phyloP scores from a whole-genome alignment of 495 filamentous ascomycete genomes.

The Hypoxylon fragiforme region DNA sequence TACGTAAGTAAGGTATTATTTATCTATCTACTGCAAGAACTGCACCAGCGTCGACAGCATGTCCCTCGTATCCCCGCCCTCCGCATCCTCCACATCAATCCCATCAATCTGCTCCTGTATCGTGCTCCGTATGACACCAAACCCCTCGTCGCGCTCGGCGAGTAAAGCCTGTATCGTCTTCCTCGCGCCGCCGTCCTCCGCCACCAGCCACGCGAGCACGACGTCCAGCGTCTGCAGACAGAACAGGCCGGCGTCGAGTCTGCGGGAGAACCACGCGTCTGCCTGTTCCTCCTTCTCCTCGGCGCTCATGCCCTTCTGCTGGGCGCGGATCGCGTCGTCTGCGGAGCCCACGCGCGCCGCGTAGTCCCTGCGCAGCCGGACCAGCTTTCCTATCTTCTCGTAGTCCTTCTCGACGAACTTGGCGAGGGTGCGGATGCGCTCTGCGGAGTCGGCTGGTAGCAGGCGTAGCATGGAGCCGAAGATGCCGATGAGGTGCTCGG shows the following conservation, averaged over 20 bases:
- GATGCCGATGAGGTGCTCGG: conserved; percentile 87
- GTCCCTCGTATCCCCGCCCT: conserved; percentile 63
- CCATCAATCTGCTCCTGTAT: conserved; percentile 69
- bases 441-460: conserved; percentile 74
- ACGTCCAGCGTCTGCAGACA: conserved; percentile 84
- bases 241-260: conserved; percentile 86
- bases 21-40: conserved; percentile 62
- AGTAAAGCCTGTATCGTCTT: conserved; percentile 65
- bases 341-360: conserved; percentile 63
- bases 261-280: conserved; percentile 75
- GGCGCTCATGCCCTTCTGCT: conserved; percentile 55
- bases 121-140: conserved; percentile 66
- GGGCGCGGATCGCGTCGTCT: conserved; percentile 67
- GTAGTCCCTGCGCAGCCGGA: conserved; percentile 73
- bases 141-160: conserved; percentile 66
- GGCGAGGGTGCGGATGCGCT: conserved; percentile 81
- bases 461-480: conserved; percentile 82
- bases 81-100: conserved; percentile 58
- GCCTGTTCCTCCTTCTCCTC: conserved; percentile 61
- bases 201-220: conserved; percentile 87
- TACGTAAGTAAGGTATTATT: too few relatives aligned
- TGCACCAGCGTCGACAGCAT: conserved; percentile 71
- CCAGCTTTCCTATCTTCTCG: conserved; percentile 73
- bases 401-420: conserved; percentile 97
- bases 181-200: conserved; percentile 83